Percentiles rank a stretch among this genome's conserved stretches.
phyloP scores from a whole-genome alignment of 2,329 filamentous ascomycete genomes.

The Ophiostoma himal-ulmi region DNA sequence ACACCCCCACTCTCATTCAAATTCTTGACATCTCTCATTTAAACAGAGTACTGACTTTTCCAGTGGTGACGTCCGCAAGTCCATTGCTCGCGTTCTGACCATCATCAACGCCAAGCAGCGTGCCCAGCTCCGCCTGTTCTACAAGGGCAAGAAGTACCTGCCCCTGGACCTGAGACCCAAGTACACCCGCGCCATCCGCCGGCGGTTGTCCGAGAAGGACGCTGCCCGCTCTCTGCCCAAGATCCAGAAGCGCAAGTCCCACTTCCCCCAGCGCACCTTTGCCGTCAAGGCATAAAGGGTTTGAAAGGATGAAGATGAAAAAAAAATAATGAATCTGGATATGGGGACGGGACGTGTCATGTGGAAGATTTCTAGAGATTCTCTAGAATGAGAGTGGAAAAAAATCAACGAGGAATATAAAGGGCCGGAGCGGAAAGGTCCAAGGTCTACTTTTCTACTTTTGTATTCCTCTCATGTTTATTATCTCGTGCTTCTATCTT shows the following conservation, averaged over 20 bases:
- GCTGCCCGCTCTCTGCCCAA: slow-evolving; percentile 78
- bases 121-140: slow-evolving; percentile 95
- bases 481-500: slow-evolving; percentile 17
- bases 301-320: neutral
- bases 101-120: slow-evolving; percentile 99
- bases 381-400: neutral
- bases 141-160: slow-evolving; percentile 99
- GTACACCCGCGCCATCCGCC: slow-evolving; percentile 96
- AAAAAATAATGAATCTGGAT: slow-evolving; percentile 14
- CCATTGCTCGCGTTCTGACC: slow-evolving; percentile 96
- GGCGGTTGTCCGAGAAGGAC: slow-evolving; percentile 90
- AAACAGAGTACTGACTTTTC: slow-evolving; percentile 24
- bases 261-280: slow-evolving; percentile 98
- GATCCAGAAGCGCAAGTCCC: slow-evolving; percentile 89
- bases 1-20: neutral
- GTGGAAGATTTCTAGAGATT: neutral
- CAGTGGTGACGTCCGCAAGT: slow-evolving; percentile 99
- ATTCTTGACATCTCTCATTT: too few relatives aligned
- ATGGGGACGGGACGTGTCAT: neutral
- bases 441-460: neutral
- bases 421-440: neutral
- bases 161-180: slow-evolving; percentile 97
- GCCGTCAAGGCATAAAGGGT: slow-evolving; percentile 73
- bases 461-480: slow-evolving; percentile 8
- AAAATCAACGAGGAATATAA: slow-evolving; percentile 4